Base-by-base conservation (phyloP, 306 rosid genomes). In the Gastrolobium bilobum region DNA sequence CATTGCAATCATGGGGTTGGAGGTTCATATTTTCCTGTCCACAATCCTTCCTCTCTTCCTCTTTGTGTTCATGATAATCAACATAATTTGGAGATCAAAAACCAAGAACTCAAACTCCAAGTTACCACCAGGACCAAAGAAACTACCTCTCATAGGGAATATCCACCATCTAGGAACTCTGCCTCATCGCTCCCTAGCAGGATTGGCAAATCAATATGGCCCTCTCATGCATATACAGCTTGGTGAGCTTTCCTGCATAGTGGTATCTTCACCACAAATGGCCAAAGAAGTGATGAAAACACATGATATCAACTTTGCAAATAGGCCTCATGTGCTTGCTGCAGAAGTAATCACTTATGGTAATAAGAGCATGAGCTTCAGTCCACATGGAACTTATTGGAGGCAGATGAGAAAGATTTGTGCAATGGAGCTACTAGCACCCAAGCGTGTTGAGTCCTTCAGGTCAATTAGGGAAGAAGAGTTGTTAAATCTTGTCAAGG, bases 261-360 rank as follows among this genome's bases (percentile, higher is more conserved):
- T 84, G 58, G 73, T 84, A 29, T 80, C 87, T 30, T 84, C 85
- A 0, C 68, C 87, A 0, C 71, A 71, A 47, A 69, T 80, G 71
- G 85, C 82, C 5, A 64, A 73, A 84, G 80, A 80, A 29, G 76
- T 80, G 6, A 62, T 80, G 79, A 84, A 64, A 7, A 80, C 84
- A 1, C 72, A 80, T 84, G 88, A 80, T 14, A 31, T 61, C 72
- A 60, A 47, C 75, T 75, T 84, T 69, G 71, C 87, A 33, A 30
- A 38, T 47, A 75, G 79, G 65, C 87, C 84, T 31, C 26, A 0
- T 42, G 34, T 68, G 51, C 15, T 79, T n/a, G 51, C 82, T 39
- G 26, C 71, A 34, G 54, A 75, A 42, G 4, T 79, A 2, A 13
- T 79, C 46, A 50, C 79, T 37, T 84, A 75, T 62, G 81, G 77